Evolutionary conservation across 257 asterid species (phyloP).

Genomic region (Striga asiatica): DNA sequence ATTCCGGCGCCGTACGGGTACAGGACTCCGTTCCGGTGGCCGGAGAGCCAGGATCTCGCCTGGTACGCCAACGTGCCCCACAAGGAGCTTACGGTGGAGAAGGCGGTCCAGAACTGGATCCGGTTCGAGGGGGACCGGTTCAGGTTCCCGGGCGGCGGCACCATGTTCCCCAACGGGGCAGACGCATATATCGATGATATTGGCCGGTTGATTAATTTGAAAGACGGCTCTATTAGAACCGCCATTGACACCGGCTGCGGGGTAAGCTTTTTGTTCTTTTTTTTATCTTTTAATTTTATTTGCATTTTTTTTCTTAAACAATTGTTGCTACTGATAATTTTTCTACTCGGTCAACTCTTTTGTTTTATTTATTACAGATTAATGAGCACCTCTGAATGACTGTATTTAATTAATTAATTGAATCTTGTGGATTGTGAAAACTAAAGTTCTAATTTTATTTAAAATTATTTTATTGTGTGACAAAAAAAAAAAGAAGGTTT

Average conservation of each 20-base stretch:
- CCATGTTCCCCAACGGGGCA: slow-evolving; percentile 93
- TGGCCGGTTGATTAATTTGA: slow-evolving; percentile 60
- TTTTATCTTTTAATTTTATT: too few species aligned
- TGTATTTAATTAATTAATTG: too few species aligned
- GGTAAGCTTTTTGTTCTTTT: too few species aligned
- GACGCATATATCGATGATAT: slow-evolving; percentile 72
- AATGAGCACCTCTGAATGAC: too few species aligned
- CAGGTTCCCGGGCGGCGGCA: slow-evolving; percentile 90
- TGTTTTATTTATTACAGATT: too few species aligned
- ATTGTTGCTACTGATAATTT: too few species aligned
- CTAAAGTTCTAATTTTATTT: too few species aligned
- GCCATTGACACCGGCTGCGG: slow-evolving; percentile 96
- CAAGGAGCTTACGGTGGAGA: slow-evolving; percentile 78
- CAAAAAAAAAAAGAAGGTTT: too few species aligned
- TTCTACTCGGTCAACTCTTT: too few species aligned
- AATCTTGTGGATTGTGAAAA: too few species aligned
- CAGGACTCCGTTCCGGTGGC: slow-evolving; percentile 71
- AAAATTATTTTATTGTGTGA: too few species aligned
- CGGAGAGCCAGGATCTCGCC: slow-evolving; percentile 61
- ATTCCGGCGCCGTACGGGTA: slow-evolving; percentile 78
- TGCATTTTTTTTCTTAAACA: too few species aligned
- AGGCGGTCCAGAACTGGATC: slow-evolving; percentile 95
- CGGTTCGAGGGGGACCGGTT: slow-evolving; percentile 67
- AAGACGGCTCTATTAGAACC: slow-evolving; percentile 71
- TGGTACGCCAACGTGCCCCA: slow-evolving; percentile 93